A percentile compares a stretch with the other conserved stretches of the same genome.
phyloP scores from a whole-genome alignment of 352 stramenopile genomes.

The Globisporangium rhizosaccharum region DNA sequence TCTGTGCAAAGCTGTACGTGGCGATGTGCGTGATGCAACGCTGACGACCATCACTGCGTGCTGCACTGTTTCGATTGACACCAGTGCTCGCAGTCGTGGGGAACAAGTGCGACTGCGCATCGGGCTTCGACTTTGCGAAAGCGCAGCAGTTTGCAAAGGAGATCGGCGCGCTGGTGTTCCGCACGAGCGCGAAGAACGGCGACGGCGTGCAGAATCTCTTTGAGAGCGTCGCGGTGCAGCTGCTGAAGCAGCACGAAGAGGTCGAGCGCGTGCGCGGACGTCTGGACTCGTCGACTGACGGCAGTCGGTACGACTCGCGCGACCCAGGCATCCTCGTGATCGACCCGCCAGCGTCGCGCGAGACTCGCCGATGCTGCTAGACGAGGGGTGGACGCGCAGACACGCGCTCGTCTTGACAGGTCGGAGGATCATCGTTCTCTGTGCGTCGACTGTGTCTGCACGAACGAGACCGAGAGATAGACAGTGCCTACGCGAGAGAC shows the following conservation, averaged over 20 bases:
- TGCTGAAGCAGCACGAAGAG: conserved; percentile 78
- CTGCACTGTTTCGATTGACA: not conserved
- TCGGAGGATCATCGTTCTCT: too few species aligned
- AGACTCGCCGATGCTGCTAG: conserved; percentile 11
- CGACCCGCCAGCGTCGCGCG: not conserved
- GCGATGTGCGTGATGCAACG: too few species aligned
- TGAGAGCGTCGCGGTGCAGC: conserved; percentile 57
- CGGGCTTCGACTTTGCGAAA: conserved; percentile 58
- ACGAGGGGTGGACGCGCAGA: not conserved
- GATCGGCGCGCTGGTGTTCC: conserved; percentile 80
- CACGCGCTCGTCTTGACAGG: too few species aligned
- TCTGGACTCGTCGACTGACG: conserved; percentile 30
- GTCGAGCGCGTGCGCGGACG: conserved; percentile 40
- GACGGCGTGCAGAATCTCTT: conserved; percentile 75
- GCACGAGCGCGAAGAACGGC: conserved; percentile 77
- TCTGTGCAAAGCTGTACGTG: not conserved
- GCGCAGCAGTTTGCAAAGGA: conserved; percentile 72
- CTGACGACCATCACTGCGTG: not conserved
- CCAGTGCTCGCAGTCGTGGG: conserved; percentile 72
- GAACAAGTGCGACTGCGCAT: conserved; percentile 76
- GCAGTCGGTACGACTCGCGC: conserved; percentile 4
- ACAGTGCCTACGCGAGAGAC: too few species aligned
- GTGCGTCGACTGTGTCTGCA: too few species aligned
- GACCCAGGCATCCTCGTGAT: conserved; percentile 8
- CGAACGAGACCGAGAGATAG: too few species aligned